phyloP scores from a whole-genome alignment of 495 filamentous ascomycete species.

The Penicillium tannophilum region DNA sequence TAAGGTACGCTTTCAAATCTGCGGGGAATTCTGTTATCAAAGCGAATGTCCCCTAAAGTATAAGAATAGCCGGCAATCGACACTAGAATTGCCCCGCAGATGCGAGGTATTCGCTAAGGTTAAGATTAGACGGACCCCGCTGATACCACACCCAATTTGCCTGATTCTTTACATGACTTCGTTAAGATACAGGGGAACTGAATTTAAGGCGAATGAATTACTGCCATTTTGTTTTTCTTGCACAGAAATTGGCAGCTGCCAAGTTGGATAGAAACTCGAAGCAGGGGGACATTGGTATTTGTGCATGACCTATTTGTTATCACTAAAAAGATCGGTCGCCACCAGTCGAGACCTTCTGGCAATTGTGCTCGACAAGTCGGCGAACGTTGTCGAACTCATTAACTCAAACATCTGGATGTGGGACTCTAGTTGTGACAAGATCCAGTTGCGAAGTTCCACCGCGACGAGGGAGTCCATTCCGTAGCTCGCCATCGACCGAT shows the following conservation, averaged over 20 bases:
- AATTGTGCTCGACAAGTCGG: too few relatives aligned
- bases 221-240: too few relatives aligned
- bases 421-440: slow-evolving; percentile 38
- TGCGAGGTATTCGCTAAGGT: slow-evolving; percentile 22
- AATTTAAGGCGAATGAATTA: too few relatives aligned
- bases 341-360: too few relatives aligned
- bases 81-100: slow-evolving; percentile 10
- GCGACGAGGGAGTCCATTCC: slow-evolving; percentile 55
- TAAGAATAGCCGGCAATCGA: slow-evolving; percentile 24
- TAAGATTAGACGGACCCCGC: slow-evolving; percentile 26
- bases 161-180: too few relatives aligned
- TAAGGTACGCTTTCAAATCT: not conserved
- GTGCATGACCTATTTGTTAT: too few relatives aligned
- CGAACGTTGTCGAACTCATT: not conserved
- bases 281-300: too few relatives aligned
- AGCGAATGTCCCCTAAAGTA: slow-evolving; percentile 25
- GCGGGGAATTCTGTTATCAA: not conserved
- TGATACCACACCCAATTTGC: not conserved
- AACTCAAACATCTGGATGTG: slow-evolving; percentile 41
- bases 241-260: too few relatives aligned
- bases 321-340: too few relatives aligned
- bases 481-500: slow-evolving; percentile 1
- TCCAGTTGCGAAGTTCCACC: slow-evolving; percentile 56
- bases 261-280: too few relatives aligned
- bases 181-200: too few relatives aligned